Evolutionary conservation across 148 eudicot genomes (phyloP), one percentile per base, ranked within the genome.

Genomic region (Mesembryanthemum crystallinum): DNA sequence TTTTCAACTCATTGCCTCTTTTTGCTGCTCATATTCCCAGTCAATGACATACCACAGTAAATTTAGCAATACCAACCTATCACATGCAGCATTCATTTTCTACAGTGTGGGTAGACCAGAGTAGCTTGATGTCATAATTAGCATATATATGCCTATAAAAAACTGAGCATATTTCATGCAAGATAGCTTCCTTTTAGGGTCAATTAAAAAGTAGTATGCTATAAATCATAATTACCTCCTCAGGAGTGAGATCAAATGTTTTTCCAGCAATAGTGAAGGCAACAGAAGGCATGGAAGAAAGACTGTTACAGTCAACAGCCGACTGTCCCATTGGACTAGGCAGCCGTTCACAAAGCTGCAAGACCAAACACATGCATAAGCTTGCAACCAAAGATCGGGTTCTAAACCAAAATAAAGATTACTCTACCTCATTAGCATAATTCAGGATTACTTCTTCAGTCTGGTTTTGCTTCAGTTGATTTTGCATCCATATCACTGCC

Each of bases 251-350:
- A 66, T 86, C 92, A 76, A 93, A 93, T 25, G 78, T 68, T 83
- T 85, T 91, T 52, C 92, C 98, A 79, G 94, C 98, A 39, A 93
- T 87, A 30, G 92, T 86, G 73, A 93, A 88, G 68, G 97, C 82
- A 76, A 93, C 76, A 75, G 64, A 79, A 47, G 98, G 98, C 97
- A 93, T 79, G 4, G 94, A 80, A 57, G 98, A 83, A 63, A 89
- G 86, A 67, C 64, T 77, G 63, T 49, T 52, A 67, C 98, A 93
- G 77, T 93, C 98, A 77, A 93, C 92, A 73, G 89, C 89, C 59
- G 94, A 91, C 81, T 88, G 90, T 73, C 97, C 96, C 91, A 87
- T 93, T 65, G 98, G 97, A 80, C 97, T 91, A 29, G 97, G 98
- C 49, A 93, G 81, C 39, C 87, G 82, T 13, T 89, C 91, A 59